A percentile compares a stretch with the other conserved stretches of the same genome.
phyloP scores from a whole-genome alignment of 2,329 filamentous ascomycete genomes.

The Ambrosiella beaveri region DNA sequence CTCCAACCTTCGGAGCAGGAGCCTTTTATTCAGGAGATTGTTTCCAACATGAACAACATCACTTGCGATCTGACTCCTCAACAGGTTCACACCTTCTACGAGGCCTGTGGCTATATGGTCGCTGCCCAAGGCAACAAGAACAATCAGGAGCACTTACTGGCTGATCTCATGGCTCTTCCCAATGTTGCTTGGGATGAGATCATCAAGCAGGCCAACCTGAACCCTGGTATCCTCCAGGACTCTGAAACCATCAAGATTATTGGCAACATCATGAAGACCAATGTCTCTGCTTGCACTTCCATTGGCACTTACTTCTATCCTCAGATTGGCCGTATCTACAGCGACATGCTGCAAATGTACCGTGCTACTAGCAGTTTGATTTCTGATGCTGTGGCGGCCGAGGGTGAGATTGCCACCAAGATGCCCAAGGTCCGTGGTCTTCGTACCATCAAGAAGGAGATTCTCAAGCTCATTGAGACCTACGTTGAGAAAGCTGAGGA shows the following conservation, averaged over 20 bases:
- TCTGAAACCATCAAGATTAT: slow-evolving; percentile 94
- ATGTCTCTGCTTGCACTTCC: slow-evolving; percentile 93
- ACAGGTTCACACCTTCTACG: slow-evolving; percentile 97
- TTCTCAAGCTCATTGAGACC: slow-evolving; percentile 91
- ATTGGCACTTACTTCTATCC: slow-evolving; percentile 96
- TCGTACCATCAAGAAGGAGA: slow-evolving; percentile 98
- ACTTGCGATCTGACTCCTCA: slow-evolving; percentile 89
- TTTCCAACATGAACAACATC: slow-evolving; percentile 87
- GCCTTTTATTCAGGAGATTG: slow-evolving; percentile 97
- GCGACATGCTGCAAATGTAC: slow-evolving; percentile 99
- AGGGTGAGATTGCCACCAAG: slow-evolving; percentile 69
- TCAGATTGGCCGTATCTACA: slow-evolving; percentile 91
- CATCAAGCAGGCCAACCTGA: slow-evolving; percentile 69
- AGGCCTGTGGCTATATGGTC: slow-evolving; percentile 98
- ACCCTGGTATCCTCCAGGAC: slow-evolving; percentile 78
- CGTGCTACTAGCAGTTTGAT: slow-evolving; percentile 92
- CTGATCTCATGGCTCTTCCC: slow-evolving; percentile 82
- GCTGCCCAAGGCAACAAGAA: slow-evolving; percentile 91
- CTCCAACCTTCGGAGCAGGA: slow-evolving; percentile 86
- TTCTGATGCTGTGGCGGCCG: slow-evolving; percentile 62
- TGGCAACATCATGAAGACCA: slow-evolving; percentile 99
- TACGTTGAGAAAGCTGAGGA: slow-evolving; percentile 98
- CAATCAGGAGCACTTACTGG: slow-evolving; percentile 77
- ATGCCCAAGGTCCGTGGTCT: slow-evolving; percentile 92
- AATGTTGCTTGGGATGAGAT: slow-evolving; percentile 94